Evolutionary conservation across 1,284 basidiomycete species (phyloP), one percentile per base, ranked within the genome.

Genomic region (Moesziomyces globuligerus): DNA sequence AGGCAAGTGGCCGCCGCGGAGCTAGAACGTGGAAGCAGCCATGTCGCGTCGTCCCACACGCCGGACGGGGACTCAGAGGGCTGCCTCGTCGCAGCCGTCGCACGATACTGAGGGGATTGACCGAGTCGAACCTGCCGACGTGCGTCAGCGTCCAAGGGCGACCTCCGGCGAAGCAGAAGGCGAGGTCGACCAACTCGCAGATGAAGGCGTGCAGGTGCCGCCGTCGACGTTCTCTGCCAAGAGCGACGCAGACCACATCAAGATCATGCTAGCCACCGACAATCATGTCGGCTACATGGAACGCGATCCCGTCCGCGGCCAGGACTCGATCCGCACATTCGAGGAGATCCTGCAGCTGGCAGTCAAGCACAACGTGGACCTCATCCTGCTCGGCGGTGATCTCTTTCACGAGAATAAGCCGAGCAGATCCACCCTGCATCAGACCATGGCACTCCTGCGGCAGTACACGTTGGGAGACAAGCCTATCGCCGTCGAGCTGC

Each of bases 371-470:
- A 89, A 72, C 18, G 72, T 76, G 18, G 71, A 72, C 26, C 42
- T 72, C 23, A 52, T 99, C 53, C 87, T 99, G 3, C 88, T 98
- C 1, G 94, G 91, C 13, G 95, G 96, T 10, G 96, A 98, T 83
- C 86, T 98, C 7, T 98, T 98, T 80, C 96, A 99, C 82, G 96
- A 99, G 79, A 98, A 98, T 83, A 88, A 93, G 66, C 96, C 96
- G 0, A 93, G 92, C 26, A 85, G 94, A 73, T 91, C 93, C 39
- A 92, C 91, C 64, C 83, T 98, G 48, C 77, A 78, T 41, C 68
- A 72, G 40, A 54, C 95, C 92, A 83, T 94, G 79, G 92, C 92
- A 0, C 85, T 97, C 9, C 84, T 99, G 54, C 88, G 96, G 49
- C 92, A 98, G 84, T 93, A 91, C 82, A 94, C 93, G 0, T 79